These are phyloP conservation scores for Cyclocybe aegerita DNA, from an alignment of 768 basidiomycete species.

Conservation along the genomic window DNA sequence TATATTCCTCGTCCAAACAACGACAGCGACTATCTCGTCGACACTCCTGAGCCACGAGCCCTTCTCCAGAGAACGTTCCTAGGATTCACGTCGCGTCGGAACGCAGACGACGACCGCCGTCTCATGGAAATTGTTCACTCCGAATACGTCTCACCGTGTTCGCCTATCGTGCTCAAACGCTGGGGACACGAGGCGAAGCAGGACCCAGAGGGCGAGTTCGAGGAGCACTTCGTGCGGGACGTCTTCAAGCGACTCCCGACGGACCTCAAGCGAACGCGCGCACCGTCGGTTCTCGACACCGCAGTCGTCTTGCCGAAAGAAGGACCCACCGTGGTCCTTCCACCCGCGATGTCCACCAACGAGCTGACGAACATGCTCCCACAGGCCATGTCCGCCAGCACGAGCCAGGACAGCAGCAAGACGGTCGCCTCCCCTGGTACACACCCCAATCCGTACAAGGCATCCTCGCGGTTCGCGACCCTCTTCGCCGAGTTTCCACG, in stretches of 20 bases:
- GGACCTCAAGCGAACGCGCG: conserved; percentile 12
- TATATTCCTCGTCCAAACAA: conserved; percentile 51
- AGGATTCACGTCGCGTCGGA: conserved; percentile 30
- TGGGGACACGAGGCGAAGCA: conserved; percentile 37
- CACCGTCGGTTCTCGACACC: conserved; percentile 14
- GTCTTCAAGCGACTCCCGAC: conserved; percentile 16
- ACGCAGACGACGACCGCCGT: conserved; percentile 25
- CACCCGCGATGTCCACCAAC: neutral
- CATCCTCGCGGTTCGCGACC: conserved; percentile 27
- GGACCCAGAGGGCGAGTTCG: conserved; percentile 26
- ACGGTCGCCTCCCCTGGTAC: neutral
- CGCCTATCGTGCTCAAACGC: conserved; percentile 34
- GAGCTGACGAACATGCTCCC: conserved; percentile 1
- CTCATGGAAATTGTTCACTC: conserved; percentile 38
- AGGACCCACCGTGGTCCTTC: neutral
- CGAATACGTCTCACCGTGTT: conserved; percentile 41
- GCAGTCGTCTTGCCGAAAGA: conserved; percentile 1
- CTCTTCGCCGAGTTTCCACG: conserved; percentile 48
- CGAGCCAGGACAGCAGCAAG: neutral
- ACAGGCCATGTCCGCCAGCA: neutral
- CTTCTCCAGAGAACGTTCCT: conserved; percentile 55
- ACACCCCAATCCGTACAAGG: conserved; percentile 19
- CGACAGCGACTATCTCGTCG: conserved; percentile 49
- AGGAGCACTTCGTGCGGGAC: conserved; percentile 20
- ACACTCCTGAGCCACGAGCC: conserved; percentile 52